Base-by-base conservation (phyloP, 192 early-diverging fungal genomes). In the Backusella psychrophila region DNA sequence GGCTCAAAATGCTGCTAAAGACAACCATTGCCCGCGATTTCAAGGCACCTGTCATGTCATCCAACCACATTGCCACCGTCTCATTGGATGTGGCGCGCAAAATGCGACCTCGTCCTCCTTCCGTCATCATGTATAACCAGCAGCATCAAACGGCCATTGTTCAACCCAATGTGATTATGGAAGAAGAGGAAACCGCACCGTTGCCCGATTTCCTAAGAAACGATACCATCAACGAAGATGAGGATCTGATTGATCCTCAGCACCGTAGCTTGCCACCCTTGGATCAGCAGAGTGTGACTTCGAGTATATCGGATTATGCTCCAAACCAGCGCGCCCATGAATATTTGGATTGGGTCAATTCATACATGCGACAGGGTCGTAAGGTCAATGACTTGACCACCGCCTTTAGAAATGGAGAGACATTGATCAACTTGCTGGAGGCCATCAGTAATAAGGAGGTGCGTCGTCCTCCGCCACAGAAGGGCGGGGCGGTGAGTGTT, bases 1-100 rank as follows among this genome's bases (percentile, higher is more conserved):
- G 89, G 89, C 75, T 91, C 29, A 89, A 87, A 53, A 83, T 86
- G 5, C 49, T 91, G 71, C 84, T 89, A 79, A 91, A 91, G 75
- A 86, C 87, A 15, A 91, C 89, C 0, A 91, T 91, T 75, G 76
- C 82, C 17, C 82, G 88, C 1, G 88, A 89, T 56, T 80, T 78
- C n/a, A 79, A 65, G 52, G 88, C 88, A 0, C 89, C 88, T 34
- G 85, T 90, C 14, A 79, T 87, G 26, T 88, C 87, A 1, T 90
- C 89, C 12, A 86, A 83, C 44, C 86, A 86, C 44, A 85, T 90
- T 52, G 77, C 78, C 9, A 90, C 89, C 0, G 81, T 90, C 17
- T 75, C 86, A 0, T 68, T 90, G 19, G 80, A 87, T 33, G 79
- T 84, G 2, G 89, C 89, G 17, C 83, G 84, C 34, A 71, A 84